Evolutionary conservation across 345 rosid genomes (phyloP).

Genomic region (Camelina hispida): DNA sequence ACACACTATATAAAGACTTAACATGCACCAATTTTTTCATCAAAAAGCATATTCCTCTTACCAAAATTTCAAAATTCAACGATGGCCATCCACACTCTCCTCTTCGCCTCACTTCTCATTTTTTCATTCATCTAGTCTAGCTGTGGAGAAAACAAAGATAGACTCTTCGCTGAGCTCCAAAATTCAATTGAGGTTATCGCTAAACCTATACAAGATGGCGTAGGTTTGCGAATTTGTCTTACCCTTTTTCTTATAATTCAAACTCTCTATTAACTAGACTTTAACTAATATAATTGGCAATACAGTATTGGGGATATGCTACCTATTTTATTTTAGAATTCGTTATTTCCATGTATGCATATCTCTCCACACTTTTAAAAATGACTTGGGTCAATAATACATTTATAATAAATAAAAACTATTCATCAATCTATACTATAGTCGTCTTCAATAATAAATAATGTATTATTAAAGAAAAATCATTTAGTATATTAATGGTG

Average conservation of each 20-base stretch:
- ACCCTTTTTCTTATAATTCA: too few species aligned
- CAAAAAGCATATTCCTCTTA: neutral
- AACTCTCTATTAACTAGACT: neutral
- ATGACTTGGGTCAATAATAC: too few species aligned
- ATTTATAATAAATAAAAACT: too few species aligned
- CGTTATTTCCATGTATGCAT: neutral
- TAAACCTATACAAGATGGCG: conserved; percentile 41
- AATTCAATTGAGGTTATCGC: conserved; percentile 48
- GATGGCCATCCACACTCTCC: conserved; percentile 21
- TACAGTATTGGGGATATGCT: neutral
- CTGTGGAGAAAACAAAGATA: neutral
- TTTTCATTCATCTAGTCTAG: conserved; percentile 11
- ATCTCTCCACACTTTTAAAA: too few species aligned
- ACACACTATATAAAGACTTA: neutral
- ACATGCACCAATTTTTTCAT: neutral
- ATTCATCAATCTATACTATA: neutral
- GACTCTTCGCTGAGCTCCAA: conserved; percentile 51
- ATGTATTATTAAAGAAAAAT: too few species aligned
- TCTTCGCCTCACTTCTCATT: conserved; percentile 25
- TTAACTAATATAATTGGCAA: too few species aligned
- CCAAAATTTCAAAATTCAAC: neutral
- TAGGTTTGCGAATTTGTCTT: conserved; percentile 28
- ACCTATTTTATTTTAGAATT: neutral
- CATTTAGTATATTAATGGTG: neutral
- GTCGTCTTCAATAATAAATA: neutral